Base-by-base conservation (phyloP, 2,329 filamentous ascomycete genomes). In the Aspergillus amoenus region DNA sequence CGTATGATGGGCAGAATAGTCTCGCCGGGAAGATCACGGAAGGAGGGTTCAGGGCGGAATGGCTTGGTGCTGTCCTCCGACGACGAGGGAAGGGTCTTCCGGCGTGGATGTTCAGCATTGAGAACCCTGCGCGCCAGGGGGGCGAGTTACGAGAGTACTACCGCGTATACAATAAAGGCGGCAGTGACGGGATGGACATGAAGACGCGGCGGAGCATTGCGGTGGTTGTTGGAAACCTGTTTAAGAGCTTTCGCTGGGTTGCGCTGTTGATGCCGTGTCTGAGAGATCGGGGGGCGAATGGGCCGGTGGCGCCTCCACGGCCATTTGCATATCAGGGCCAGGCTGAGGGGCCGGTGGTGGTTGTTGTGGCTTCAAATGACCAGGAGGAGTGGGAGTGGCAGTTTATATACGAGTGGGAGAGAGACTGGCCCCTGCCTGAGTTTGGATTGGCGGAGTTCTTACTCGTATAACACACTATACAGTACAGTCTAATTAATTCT, bases 371-470 rank as follows among this genome's bases (percentile, higher is more conserved):
- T 8, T 58, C 58, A 24, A 49, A 60, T 40, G 40, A 37, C 15
- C 12, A 37, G 3, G 2, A 7, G 12, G 34, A 15, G 34, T 37
- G 34, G 34, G 34, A 37, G 13, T 37, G 34, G 34, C 34, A 37
- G 34, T 37, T 46, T 57, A 41, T 57, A 40, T 22, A 57, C 53
- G 54, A 59, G 43, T 59, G 57, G 57, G 57, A 59, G 41, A 32
- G 1, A 13, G 45, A 34, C 6, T 50, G n/a, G n/a, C n/a, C 37
- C n/a, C 17, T 59, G 39, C 57, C 57, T 5, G 57, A 59, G 32
- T 59, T 59, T 42, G 5, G 8, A 15, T n/a, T 57, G 3, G 27
- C 8, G 40, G 40, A 59, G 12, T 7, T 59, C 12, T 45, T 59
- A 17, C 48, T 59, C 3, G 54, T 59, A 17, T 52, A 18, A 30